A percentile compares a stretch with the other conserved stretches of the same genome.
Conservation (phyloP, 805 yeast species). For the Metschnikowia kofuensis region DNA sequence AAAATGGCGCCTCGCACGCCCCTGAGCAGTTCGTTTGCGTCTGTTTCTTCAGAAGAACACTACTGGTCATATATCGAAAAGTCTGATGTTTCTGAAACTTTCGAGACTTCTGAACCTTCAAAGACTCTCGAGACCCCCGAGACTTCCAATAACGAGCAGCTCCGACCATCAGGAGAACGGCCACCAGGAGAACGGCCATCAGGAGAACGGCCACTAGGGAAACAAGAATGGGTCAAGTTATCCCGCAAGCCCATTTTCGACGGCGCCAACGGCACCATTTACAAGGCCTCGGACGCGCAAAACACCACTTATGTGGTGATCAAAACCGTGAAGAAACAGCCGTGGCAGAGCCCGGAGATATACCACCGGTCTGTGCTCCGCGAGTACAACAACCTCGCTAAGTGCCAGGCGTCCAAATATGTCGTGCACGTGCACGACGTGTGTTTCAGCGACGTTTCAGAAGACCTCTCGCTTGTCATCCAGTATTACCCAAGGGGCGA, state of each 20-base stretch:
- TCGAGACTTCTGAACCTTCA: neutral
- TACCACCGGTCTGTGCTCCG: conserved; percentile 25
- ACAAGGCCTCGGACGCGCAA: conserved; percentile 27
- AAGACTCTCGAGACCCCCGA: neutral
- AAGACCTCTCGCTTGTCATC: conserved; percentile 34
- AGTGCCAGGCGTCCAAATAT: conserved; percentile 26
- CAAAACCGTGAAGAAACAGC: conserved; percentile 28
- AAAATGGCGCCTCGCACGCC: conserved; percentile 1
- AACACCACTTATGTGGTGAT: conserved; percentile 24
- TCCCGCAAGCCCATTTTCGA: conserved; percentile 35
- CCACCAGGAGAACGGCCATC: neutral
- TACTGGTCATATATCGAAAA: conserved; percentile 1
- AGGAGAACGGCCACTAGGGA: too few relatives aligned
- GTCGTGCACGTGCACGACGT: conserved; percentile 29
- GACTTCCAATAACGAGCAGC: neutral
- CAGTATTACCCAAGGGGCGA: conserved; percentile 49
- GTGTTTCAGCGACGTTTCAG: conserved; percentile 16
- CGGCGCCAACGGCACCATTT: conserved; percentile 41
- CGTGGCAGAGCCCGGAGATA: conserved; percentile 6
- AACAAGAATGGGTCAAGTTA: conserved; percentile 21
- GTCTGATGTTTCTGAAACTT: neutral
- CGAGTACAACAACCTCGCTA: conserved; percentile 30
- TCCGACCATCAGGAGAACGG: neutral
- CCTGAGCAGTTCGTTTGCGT: conserved; percentile 1
- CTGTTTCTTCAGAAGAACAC: neutral